These are phyloP conservation scores for Ganoderma multipileum DNA, from an alignment of 1,284 basidiomycete species.

Conservation along the genomic window DNA sequence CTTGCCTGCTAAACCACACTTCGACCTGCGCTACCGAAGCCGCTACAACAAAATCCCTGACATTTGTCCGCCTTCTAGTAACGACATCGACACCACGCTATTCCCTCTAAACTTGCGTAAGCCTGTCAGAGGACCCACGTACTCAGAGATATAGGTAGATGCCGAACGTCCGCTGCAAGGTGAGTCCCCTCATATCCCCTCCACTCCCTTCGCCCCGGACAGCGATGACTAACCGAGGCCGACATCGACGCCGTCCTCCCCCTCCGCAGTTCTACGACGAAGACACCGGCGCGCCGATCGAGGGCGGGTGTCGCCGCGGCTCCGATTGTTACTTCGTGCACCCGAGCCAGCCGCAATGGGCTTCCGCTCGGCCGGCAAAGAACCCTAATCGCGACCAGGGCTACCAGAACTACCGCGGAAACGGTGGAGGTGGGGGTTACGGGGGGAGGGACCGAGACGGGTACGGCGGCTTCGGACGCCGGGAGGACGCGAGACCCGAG, in stretches of 20 bases:
- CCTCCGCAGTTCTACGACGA: conserved; percentile 32
- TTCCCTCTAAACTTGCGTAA: background rate
- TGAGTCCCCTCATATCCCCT: conserved; percentile 13
- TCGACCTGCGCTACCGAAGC: background rate
- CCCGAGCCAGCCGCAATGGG: conserved; percentile 35
- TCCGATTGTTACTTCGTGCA: conserved; percentile 33
- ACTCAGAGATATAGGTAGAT: conserved; percentile 6
- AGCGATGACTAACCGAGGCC: conserved; percentile 3
- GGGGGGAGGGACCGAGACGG: background rate
- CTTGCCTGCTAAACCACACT: background rate
- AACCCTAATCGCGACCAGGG: background rate
- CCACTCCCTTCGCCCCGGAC: background rate
- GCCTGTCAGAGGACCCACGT: background rate
- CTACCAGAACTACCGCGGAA: background rate
- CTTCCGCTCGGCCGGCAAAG: background rate
- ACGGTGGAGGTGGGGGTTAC: background rate
- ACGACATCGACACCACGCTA: background rate
- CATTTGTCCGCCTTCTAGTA: background rate
- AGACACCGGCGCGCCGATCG: conserved; percentile 25
- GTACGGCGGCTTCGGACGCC: background rate
- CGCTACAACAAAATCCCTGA: background rate
- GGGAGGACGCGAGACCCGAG: too few species aligned
- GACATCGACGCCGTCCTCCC: background rate
- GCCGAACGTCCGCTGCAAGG: conserved; percentile 21
- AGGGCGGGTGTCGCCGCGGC: conserved; percentile 26